Evolutionary conservation across 2,329 filamentous ascomycete genomes (phyloP).

Genomic region (Nectriaceae sp.): DNA sequence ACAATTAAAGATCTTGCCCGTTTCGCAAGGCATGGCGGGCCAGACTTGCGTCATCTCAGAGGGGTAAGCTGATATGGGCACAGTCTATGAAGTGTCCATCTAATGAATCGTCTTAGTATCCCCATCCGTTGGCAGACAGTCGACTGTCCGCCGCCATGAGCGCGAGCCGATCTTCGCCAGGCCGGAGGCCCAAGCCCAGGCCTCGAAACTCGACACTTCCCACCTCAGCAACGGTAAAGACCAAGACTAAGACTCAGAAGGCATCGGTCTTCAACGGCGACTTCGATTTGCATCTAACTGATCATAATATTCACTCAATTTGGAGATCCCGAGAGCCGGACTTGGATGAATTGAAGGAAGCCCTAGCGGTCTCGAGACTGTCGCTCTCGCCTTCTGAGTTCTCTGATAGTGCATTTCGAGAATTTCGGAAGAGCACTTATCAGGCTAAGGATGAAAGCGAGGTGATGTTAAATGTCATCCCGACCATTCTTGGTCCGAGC

Average conservation of each 20-base stretch:
- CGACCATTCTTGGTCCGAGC: conserved; percentile 29
- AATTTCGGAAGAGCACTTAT: conserved; percentile 30
- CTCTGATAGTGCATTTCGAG: conserved; percentile 28
- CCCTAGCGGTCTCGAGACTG: conserved; percentile 27
- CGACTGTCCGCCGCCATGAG: conserved; percentile 10
- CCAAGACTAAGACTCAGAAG: conserved; percentile 20
- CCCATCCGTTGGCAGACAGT: background rate
- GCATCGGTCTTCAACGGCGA: conserved; percentile 30
- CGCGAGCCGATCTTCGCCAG: conserved; percentile 12
- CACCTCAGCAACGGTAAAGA: conserved; percentile 2
- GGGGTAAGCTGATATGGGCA: conserved; percentile 14
- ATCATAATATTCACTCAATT: conserved; percentile 33
- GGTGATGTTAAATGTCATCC: conserved; percentile 34
- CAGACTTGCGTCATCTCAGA: conserved; percentile 25
- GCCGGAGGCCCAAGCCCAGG: conserved; percentile 13
- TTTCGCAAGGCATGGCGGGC: conserved; percentile 28
- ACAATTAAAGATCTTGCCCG: conserved; percentile 14
- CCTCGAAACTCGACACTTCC: background rate
- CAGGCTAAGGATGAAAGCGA: conserved; percentile 37
- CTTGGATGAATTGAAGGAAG: conserved; percentile 30
- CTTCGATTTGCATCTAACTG: conserved; percentile 40
- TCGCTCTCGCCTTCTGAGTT: conserved; percentile 40
- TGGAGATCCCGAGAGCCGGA: conserved; percentile 32
- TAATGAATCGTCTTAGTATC: conserved; percentile 1
- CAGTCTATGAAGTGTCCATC: background rate